Conservation (phyloP, 2,329 filamentous ascomycete species). For the Colletotrichum sidae region DNA sequence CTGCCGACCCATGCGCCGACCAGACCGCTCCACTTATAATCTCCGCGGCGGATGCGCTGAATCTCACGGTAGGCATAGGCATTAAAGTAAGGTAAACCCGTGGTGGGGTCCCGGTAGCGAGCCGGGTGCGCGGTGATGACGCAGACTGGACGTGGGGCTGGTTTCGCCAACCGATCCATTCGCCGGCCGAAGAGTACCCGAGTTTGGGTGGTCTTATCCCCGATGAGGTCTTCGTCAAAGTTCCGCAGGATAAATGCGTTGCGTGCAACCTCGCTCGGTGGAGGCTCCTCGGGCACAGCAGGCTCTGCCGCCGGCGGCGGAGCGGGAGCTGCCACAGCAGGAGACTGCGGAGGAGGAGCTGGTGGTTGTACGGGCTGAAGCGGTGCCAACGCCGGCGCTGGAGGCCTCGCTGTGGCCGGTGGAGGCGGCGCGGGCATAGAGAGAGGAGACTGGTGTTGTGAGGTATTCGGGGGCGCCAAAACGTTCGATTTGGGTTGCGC, state of each 20-base stretch:
- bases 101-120: slow-evolving; percentile 85
- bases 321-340: slow-evolving; percentile 27
- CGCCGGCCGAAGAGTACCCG: slow-evolving; percentile 68
- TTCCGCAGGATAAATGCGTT: slow-evolving; percentile 71
- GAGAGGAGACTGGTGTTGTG: slow-evolving; percentile 50
- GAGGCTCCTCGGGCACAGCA: slow-evolving; percentile 19
- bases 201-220: slow-evolving; percentile 68
- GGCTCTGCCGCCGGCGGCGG: slow-evolving; percentile 38
- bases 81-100: slow-evolving; percentile 84
- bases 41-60: slow-evolving; percentile 76
- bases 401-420: slow-evolving; percentile 39
- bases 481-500: slow-evolving; percentile 56
- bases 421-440: slow-evolving; percentile 47
- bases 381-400: slow-evolving; percentile 37
- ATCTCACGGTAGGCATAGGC: slow-evolving; percentile 85
- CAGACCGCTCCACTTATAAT: slow-evolving; percentile 85
- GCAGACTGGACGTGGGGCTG: slow-evolving; percentile 69
- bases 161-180: slow-evolving; percentile 68
- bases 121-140: slow-evolving; percentile 86
- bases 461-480: slow-evolving; percentile 58
- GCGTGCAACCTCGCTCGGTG: slow-evolving; percentile 58
- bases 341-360: slow-evolving; percentile 31
- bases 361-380: slow-evolving; percentile 34
- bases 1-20: slow-evolving; percentile 87
- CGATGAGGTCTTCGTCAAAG: slow-evolving; percentile 67